Base-by-base conservation (phyloP, 352 stramenopile species). In the Pythium sp. region DNA sequence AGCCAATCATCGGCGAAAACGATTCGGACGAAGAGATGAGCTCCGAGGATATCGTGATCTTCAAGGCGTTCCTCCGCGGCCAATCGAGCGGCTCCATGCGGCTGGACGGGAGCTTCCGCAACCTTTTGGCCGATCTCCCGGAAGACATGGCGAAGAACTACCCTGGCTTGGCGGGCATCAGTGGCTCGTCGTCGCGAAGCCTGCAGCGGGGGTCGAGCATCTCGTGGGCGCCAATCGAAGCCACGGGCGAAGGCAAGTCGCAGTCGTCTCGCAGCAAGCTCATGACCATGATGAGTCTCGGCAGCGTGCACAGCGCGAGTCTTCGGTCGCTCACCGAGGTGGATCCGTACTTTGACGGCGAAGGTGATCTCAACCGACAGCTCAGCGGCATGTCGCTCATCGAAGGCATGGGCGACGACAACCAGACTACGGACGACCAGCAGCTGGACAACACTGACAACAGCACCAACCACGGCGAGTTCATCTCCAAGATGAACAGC, bases 41-140 rank as follows among this genome's bases (percentile, higher is more conserved):
- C 54, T 68, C 80, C 12, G 80, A 89, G 58, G 80, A 89, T 28
- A 71, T 89, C 26, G 80, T 81, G 71, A 89, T 89, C 60, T 71
- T 89, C 53, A 87, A 87, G 32, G 79, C 75, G 43, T 86, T 89
- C 59, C 67, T 89, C 55, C 80, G 79, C 28, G 77, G 75, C 1
- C 75, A 89, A 28, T 89, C 80, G 36, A 84, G 68, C 41, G 75
- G 74, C 14, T 87, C 78, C 24, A 64, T 87, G 11, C 71, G 61
- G 8, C 75, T 78, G 5, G 75, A 70, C 32, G 69, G 43, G 5
- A 73, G 68, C 43, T 73, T 71, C 57, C 68, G 68, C 36, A 73
- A 68, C 58, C 26, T 73, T 53, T 69, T 84, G 32, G 70, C 74
- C 1, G 81, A 77, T 28, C 43, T 73, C 18, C 36, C 57, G 9